Base-by-base conservation (phyloP, 495 filamentous ascomycete species). In the Xylaria curta region DNA sequence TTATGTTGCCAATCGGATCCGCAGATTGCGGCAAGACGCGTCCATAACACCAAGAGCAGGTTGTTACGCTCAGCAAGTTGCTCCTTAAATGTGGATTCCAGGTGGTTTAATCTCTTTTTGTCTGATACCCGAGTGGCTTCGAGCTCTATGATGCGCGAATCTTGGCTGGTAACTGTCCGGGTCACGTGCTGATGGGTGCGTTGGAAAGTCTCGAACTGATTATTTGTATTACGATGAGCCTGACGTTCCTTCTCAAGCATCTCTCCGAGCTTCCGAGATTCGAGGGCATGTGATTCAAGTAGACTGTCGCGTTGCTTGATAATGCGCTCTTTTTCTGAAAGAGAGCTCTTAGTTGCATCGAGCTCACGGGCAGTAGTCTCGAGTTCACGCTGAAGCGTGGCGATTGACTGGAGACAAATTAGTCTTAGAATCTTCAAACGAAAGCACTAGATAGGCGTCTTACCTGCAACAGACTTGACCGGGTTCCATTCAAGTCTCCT, bases 1-100 rank as follows among this genome's bases (percentile, higher is more conserved):
- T 93, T 90, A 73, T 97, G 92, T 0, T 92, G 89, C 96, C 96
- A 99, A 77, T 98, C 96, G 0, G 88, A 85, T 38, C 96, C 96
- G 74, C 97, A 98, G 66, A 98, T 90, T 10, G 90, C 83, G 3
- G 92, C 93, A 17, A 99, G 86, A 36, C 94, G 89, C 66, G 93
- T 93, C 96, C 96, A 99, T 19, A 98, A 85, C 17, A 89, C 85
- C 15, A 97, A 87, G 36, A 97, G 88, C 56, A 99, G 87, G 47
- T 91, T 90, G 78, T 99, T 98, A 66, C 96, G 92, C 79, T 99
- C 96, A 19, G 85, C 87, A 44, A 98, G 87, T 79, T 97, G 93
- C 56, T 98, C 94, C 75, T 91, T 91, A 83, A 91, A 93, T 71
- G 89, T 88, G 65, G 88, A 84, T 79, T 98, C 95, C 3, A 97